phyloP scores from a whole-genome alignment of 192 early-diverging fungal genomes.

The Podochytrium sp. region DNA sequence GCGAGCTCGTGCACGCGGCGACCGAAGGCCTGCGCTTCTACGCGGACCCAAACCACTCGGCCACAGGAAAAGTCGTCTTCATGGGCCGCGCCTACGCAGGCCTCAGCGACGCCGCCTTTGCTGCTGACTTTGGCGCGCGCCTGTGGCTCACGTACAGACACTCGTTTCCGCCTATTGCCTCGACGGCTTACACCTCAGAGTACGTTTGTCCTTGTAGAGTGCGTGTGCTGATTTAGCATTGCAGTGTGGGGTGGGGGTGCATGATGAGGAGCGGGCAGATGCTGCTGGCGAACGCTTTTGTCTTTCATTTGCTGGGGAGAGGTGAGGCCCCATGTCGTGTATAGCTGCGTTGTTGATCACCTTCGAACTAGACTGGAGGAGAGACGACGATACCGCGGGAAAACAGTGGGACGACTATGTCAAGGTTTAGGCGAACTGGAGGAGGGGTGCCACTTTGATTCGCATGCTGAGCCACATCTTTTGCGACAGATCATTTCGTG shows the following conservation, averaged over 20 bases:
- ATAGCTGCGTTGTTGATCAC: neutral
- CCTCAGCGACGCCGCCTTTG: conserved; percentile 52
- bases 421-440: conserved; percentile 24
- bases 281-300: conserved; percentile 82
- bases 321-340: conserved; percentile 45
- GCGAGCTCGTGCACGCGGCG: conserved; percentile 28
- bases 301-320: conserved; percentile 77
- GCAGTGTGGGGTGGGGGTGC: conserved; percentile 77
- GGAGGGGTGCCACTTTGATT: neutral
- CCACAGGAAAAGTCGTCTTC: conserved; percentile 1
- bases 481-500: conserved; percentile 62
- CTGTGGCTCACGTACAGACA: conserved; percentile 95
- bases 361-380: conserved; percentile 38
- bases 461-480: neutral
- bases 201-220: neutral
- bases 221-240: neutral
- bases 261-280: conserved; percentile 96
- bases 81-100: conserved; percentile 29
- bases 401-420: conserved; percentile 39
- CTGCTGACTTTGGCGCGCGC: conserved; percentile 80
- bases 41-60: conserved; percentile 6
- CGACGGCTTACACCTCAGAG: conserved; percentile 81
- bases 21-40: conserved; percentile 22
- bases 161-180: conserved; percentile 80
- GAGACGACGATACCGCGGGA: conserved; percentile 29